phyloP scores from a whole-genome alignment of 2,329 filamentous ascomycete species.

The Arthroderma uncinatum region DNA sequence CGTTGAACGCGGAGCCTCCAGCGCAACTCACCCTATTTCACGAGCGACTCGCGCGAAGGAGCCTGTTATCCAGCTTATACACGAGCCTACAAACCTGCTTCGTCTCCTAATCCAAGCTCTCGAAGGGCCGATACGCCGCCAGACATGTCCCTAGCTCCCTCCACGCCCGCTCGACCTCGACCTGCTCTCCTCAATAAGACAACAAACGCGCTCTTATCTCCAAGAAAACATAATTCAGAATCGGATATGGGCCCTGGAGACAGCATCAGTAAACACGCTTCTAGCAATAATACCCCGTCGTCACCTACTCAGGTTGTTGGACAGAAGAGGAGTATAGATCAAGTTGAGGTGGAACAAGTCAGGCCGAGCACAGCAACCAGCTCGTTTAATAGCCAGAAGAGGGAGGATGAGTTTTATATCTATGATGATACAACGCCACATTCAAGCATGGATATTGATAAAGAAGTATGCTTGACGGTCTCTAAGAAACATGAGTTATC shows the following conservation, averaged over 20 bases:
- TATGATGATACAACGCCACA: slow-evolving; percentile 17
- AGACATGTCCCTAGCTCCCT: slow-evolving; percentile 13
- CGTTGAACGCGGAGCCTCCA: neutral
- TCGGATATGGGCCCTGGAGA: slow-evolving; percentile 19
- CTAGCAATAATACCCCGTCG: slow-evolving; percentile 13
- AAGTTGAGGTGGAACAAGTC: slow-evolving; percentile 24
- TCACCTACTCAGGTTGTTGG: slow-evolving; percentile 28
- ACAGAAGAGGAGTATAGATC: slow-evolving; percentile 32
- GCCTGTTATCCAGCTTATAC: neutral
- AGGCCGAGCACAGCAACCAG: slow-evolving; percentile 16
- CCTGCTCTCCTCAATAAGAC: slow-evolving; percentile 33
- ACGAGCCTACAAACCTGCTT: neutral
- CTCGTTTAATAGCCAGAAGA: slow-evolving; percentile 11
- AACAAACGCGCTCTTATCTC: slow-evolving; percentile 32
- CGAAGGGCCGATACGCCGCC: neutral
- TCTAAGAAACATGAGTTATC: neutral
- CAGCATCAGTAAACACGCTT: slow-evolving; percentile 1
- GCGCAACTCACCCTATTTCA: neutral
- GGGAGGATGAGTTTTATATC: slow-evolving; percentile 17
- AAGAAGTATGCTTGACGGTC: slow-evolving; percentile 13
- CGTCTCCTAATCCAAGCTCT: neutral
- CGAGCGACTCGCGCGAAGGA: neutral
- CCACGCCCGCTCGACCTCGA: slow-evolving; percentile 30
- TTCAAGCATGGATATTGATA: slow-evolving; percentile 13
- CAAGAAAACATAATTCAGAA: slow-evolving; percentile 17